Evolutionary conservation across 2,329 filamentous ascomycete genomes (phyloP).

Genomic region (Hysterium pulicare): DNA sequence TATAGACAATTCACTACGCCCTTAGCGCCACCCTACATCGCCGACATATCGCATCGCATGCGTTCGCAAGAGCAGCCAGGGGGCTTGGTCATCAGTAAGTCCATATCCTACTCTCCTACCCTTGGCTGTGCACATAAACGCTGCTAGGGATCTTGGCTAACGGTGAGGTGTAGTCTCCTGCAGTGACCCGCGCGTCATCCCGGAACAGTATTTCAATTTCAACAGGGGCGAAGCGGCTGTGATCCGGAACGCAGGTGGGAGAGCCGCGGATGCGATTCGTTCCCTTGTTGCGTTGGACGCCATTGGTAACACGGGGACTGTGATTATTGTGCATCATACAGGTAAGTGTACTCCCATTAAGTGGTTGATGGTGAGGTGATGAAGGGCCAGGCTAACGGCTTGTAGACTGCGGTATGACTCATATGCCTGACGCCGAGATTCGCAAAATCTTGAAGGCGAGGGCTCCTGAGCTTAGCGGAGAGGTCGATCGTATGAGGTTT

Average conservation of each 20-base stretch:
- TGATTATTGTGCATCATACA: constrained; percentile 27
- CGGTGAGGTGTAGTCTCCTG: background rate
- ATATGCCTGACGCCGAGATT: constrained; percentile 16
- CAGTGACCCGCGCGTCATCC: constrained; percentile 8
- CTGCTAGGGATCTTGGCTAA: background rate
- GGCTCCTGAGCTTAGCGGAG: constrained; percentile 10
- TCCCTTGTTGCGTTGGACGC: constrained; percentile 5
- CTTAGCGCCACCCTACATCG: constrained; percentile 2
- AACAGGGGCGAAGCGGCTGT: constrained; percentile 5
- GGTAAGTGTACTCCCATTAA: constrained; percentile 11
- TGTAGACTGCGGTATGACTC: constrained; percentile 19
- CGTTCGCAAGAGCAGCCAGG: constrained; percentile 1
- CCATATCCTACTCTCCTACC: background rate
- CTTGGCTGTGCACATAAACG: too few species aligned
- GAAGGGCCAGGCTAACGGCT: background rate
- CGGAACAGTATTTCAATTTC: constrained; percentile 14
- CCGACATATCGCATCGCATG: background rate
- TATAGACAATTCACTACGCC: constrained; percentile 1
- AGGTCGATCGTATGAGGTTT: constrained; percentile 20
- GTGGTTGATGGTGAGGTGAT: too few species aligned
- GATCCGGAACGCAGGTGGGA: constrained; percentile 12
- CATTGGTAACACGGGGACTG: constrained; percentile 8
- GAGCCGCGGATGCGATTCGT: constrained; percentile 8
- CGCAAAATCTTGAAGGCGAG: constrained; percentile 14
- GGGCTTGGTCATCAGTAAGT: constrained; percentile 1